phyloP scores from a whole-genome alignment of 78 protist species.

The Dictyostelium purpureum region DNA sequence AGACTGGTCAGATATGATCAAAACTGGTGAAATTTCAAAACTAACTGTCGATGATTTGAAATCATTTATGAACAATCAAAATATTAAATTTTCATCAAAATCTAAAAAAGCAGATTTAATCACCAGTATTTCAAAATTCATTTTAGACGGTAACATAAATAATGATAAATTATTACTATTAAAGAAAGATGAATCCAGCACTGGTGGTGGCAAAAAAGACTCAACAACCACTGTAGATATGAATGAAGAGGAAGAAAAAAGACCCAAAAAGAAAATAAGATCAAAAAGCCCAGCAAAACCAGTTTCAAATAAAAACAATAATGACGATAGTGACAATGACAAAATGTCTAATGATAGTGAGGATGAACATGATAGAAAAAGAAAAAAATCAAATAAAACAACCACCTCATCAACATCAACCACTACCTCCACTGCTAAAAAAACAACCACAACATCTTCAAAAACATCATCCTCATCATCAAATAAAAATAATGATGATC shows the following conservation, averaged over 20 bases:
- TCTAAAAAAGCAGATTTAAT: slow-evolving; percentile 69
- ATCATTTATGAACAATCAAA: slow-evolving; percentile 20
- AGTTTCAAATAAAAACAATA: neutral
- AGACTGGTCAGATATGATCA: slow-evolving; percentile 37
- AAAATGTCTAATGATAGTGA: neutral
- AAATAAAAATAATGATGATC: neutral
- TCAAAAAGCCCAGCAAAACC: too few species aligned
- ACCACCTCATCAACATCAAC: neutral
- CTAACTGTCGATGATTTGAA: slow-evolving; percentile 36
- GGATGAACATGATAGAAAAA: neutral
- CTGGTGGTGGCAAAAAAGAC: neutral
- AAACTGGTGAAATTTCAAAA: slow-evolving; percentile 41
- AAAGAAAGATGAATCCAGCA: neutral
- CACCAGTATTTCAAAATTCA: neutral
- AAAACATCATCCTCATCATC: neutral
- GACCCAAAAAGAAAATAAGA: neutral
- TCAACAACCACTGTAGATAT: neutral
- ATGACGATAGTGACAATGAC: neutral
- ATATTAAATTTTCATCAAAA: slow-evolving; percentile 18
- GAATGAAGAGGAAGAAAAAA: neutral
- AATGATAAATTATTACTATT: neutral
- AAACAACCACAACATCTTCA: neutral
- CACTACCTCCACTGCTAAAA: neutral
- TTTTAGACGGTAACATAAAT: slow-evolving; percentile 7
- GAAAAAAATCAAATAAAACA: neutral